phyloP scores from a whole-genome alignment of 495 filamentous ascomycete species.

The Coniosporium apollinis region DNA sequence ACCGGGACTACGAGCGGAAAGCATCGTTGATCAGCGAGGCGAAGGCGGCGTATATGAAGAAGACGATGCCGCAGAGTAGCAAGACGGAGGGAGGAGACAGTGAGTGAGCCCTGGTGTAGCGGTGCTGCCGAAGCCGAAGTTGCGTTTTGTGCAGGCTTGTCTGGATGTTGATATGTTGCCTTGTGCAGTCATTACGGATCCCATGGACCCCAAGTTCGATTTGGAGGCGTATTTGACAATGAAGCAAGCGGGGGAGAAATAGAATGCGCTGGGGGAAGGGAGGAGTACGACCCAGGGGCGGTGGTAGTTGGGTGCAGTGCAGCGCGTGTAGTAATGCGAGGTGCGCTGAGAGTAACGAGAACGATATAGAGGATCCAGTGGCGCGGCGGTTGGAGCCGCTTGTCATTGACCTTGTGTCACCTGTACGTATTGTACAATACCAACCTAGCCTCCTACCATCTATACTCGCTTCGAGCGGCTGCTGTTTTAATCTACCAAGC shows the following conservation, averaged over 20 bases:
- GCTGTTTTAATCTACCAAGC: too few species aligned
- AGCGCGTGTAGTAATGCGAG: background rate
- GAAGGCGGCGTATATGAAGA: slow-evolving; percentile 75
- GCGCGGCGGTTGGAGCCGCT: background rate
- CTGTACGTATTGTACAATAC: slow-evolving; percentile 21
- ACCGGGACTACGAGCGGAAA: slow-evolving; percentile 77
- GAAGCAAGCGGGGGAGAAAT: slow-evolving; percentile 38
- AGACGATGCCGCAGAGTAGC: slow-evolving; percentile 38
- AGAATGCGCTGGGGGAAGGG: slow-evolving; percentile 12
- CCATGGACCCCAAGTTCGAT: slow-evolving; percentile 73
- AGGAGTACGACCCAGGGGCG: background rate
- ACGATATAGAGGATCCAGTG: background rate
- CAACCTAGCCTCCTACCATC: too few species aligned
- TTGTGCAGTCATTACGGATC: slow-evolving; percentile 61
- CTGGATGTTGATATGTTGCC: too few species aligned
- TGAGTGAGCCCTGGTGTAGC: slow-evolving; percentile 25
- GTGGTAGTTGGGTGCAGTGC: background rate
- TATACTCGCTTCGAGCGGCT: too few species aligned
- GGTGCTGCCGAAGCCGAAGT: slow-evolving; percentile 1
- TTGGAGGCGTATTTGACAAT: slow-evolving; percentile 65
- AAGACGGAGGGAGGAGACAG: slow-evolving; percentile 34
- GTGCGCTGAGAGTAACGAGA: background rate
- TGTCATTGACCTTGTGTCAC: slow-evolving; percentile 8
- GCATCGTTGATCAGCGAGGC: slow-evolving; percentile 75
- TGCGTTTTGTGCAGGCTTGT: background rate